Conservation (phyloP, 139 green algal genomes). For the Gonium pectorale region DNA sequence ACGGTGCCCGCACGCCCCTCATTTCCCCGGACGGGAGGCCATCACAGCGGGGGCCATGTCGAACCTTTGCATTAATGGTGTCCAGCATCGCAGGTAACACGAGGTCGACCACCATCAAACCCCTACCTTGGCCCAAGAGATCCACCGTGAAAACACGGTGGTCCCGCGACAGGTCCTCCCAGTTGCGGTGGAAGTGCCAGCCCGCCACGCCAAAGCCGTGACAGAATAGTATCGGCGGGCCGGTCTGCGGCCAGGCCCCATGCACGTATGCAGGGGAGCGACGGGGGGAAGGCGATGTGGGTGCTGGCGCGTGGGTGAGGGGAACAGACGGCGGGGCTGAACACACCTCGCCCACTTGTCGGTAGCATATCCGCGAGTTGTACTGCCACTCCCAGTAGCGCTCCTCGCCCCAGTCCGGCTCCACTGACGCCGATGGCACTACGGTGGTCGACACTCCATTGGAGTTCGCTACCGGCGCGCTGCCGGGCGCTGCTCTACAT, state of each 20-base stretch:
- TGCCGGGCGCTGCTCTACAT: too few species aligned
- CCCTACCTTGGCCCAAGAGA: conserved; percentile 64
- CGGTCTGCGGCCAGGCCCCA: conserved; percentile 15
- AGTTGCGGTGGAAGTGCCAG: conserved; percentile 71
- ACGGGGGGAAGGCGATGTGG: too few species aligned
- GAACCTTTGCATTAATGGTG: too few species aligned
- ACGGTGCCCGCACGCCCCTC: too few species aligned
- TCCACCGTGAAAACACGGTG: conserved; percentile 63
- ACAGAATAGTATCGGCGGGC: conserved; percentile 59
- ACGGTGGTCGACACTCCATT: too few species aligned
- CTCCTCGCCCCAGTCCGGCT: conserved; percentile 22
- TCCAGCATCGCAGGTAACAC: too few species aligned
- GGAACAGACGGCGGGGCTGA: background rate
- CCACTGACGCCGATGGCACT: too few species aligned
- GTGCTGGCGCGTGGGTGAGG: too few species aligned
- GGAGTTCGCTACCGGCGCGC: too few species aligned
- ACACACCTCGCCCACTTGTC: conserved; percentile 13
- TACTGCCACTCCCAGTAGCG: conserved; percentile 24
- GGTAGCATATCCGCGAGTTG: conserved; percentile 23
- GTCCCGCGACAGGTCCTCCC: conserved; percentile 45
- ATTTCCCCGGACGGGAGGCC: too few species aligned
- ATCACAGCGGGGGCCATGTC: too few species aligned
- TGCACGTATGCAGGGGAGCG: too few species aligned
- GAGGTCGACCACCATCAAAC: background rate
- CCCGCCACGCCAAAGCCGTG: conserved; percentile 66